Evolutionary conservation across 371 early-diverging fungal genomes (phyloP).

Genomic region (Polyrhizophydium stewartii): DNA sequence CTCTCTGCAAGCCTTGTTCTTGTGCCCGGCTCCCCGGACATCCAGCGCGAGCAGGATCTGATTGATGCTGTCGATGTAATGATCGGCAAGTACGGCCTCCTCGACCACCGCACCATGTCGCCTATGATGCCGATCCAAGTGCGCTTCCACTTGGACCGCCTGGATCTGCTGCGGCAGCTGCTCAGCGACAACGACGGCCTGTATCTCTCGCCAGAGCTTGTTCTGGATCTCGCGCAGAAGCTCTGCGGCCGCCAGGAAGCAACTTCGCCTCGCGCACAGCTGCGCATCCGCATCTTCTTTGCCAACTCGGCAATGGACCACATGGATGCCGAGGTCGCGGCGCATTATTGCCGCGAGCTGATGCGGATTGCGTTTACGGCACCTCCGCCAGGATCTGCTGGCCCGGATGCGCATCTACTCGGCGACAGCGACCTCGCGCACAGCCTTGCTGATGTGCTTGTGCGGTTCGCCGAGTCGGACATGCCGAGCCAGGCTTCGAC

Average conservation of each 20-base stretch:
- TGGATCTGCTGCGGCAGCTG: not conserved
- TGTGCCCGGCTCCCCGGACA: not conserved
- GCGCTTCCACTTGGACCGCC: not conserved
- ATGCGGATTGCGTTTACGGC: not conserved
- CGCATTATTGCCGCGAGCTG: not conserved
- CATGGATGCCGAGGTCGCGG: not conserved
- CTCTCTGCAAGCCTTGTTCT: not conserved
- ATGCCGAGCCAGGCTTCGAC: not conserved
- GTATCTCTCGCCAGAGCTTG: not conserved
- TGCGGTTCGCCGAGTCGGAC: not conserved
- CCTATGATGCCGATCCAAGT: not conserved
- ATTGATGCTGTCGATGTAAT: slow-evolving; percentile 3
- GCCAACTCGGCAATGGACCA: not conserved
- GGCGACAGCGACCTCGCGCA: not conserved
- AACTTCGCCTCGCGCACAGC: not conserved
- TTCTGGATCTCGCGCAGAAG: not conserved
- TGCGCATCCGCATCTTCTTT: not conserved
- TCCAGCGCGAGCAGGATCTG: not conserved
- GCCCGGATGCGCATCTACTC: too few species aligned
- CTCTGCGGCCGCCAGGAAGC: not conserved
- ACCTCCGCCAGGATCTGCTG: not conserved
- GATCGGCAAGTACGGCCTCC: not conserved
- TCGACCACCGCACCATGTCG: not conserved
- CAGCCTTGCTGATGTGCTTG: not conserved
- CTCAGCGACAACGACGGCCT: not conserved